A percentile compares a stretch with the other conserved stretches of the same genome.
phyloP scores from a whole-genome alignment of 352 stramenopile species.

The Phytophthora agathidicida region DNA sequence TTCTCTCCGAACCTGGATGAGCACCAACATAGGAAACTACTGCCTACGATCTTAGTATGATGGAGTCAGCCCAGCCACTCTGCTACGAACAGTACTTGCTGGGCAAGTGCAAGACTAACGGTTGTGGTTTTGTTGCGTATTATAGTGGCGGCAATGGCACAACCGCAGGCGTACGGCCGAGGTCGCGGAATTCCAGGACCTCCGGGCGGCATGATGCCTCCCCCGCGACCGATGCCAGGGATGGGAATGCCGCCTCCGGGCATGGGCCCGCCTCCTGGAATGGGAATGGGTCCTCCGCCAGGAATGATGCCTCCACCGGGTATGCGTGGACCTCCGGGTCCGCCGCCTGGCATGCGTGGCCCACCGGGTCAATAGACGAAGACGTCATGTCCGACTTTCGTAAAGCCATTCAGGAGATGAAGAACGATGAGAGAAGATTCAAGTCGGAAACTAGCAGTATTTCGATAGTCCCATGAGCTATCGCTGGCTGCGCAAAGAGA shows the following conservation, averaged over 20 bases:
- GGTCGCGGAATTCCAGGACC: slow-evolving; percentile 73
- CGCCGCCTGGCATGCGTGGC: slow-evolving; percentile 68
- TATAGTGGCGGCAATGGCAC: slow-evolving; percentile 79
- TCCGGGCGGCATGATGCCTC: slow-evolving; percentile 67
- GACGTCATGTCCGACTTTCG: slow-evolving; percentile 7
- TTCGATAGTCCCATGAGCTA: neutral
- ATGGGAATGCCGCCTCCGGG: slow-evolving; percentile 67
- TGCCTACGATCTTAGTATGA: slow-evolving; percentile 91
- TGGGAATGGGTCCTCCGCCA: slow-evolving; percentile 79
- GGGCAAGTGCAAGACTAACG: slow-evolving; percentile 11
- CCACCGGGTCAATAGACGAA: slow-evolving; percentile 75
- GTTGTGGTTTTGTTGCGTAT: slow-evolving; percentile 7
- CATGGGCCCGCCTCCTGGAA: slow-evolving; percentile 78
- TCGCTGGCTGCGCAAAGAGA: slow-evolving; percentile 22
- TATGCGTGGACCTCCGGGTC: slow-evolving; percentile 64
- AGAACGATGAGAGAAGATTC: slow-evolving; percentile 4
- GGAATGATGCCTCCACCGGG: slow-evolving; percentile 81
- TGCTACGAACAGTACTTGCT: neutral
- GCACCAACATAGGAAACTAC: slow-evolving; percentile 63
- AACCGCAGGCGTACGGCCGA: slow-evolving; percentile 80
- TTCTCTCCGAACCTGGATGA: slow-evolving; percentile 78
- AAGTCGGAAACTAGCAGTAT: neutral
- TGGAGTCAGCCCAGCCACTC: slow-evolving; percentile 37
- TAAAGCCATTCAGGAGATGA: slow-evolving; percentile 14
- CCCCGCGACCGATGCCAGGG: slow-evolving; percentile 62